Conservation (phyloP, 257 asterid genomes). For the Solanum tacnaense region DNA sequence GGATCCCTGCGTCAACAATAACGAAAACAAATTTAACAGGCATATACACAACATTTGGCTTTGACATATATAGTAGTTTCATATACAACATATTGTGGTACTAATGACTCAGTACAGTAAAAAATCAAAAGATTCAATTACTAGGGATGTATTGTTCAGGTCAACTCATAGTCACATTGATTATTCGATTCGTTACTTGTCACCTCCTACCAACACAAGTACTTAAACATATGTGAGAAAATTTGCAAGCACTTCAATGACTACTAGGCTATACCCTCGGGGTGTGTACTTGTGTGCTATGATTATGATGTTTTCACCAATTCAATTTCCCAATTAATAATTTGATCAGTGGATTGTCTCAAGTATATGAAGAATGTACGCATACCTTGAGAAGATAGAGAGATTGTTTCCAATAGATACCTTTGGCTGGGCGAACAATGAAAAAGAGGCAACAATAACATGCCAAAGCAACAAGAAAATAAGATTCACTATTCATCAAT, state of each 20-base stretch:
- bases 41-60: background rate
- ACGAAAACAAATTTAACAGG: background rate
- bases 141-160: background rate
- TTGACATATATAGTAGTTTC: background rate
- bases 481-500: too few relatives aligned
- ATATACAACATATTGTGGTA: background rate
- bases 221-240: background rate
- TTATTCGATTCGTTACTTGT: background rate
- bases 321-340: background rate
- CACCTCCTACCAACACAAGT: background rate
- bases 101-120: background rate
- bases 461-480: too few relatives aligned
- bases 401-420: too few relatives aligned
- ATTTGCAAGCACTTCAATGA: background rate
- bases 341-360: background rate
- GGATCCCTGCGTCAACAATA: background rate
- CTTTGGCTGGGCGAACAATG: too few relatives aligned
- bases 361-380: background rate
- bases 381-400: too few relatives aligned
- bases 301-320: background rate
- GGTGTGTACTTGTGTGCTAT: background rate
- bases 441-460: too few relatives aligned
- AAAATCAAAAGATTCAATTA: background rate
- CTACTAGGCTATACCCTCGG: background rate
- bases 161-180: background rate